Base-by-base conservation (phyloP, 1,139 yeast species). In the Sugiyamaella sp. region DNA sequence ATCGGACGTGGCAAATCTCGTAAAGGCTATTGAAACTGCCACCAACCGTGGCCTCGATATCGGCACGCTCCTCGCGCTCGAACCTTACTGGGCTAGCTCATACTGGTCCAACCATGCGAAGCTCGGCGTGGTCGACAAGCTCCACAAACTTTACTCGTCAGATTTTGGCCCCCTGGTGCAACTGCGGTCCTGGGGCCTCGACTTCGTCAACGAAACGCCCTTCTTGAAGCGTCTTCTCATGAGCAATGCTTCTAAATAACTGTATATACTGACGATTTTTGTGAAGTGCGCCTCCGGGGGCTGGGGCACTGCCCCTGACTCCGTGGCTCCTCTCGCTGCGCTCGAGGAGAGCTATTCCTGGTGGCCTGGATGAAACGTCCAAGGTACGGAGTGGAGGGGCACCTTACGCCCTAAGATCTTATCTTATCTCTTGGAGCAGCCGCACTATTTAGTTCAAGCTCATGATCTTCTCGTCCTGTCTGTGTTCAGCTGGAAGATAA, bases 71-170 rank as follows among this genome's bases (percentile, higher is more conserved):
- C 73, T 91, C 57, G 90, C 89, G 2, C 76, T 93, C 46, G 97
- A 91, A 67, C 88, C 90, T 10, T 93, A 87, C 71, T 88, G 90
- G 77, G 80, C 90, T 27, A 84, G 84, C 21, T 79, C 95, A 54
- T 91, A 85, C 74, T 87, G 93, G 1, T 76, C 78, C 29, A 93
- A 93, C 68, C 95, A 90, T 66, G 78, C 82, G 49, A 73, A 90
- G 60, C 74, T 93, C 49, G 98, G 98, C 0, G 86, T 87, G 24
- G 95, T 95, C 51, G 99, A 93, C 71, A 90, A 90, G 70, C 74
- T 95, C 57, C 97, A 91, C 72, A 93, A 93, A 70, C 73, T 93
- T 21, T 93, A 91, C 67, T 79, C 91, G 8, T 84, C 89, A 1
- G 90, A 85, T 62, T 80, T 78, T 57, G 76, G 76, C 38, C 96